These are phyloP conservation scores for Hypoxylon sp. DNA, from an alignment of 2,329 filamentous ascomycete species.

Conservation along the genomic window DNA sequence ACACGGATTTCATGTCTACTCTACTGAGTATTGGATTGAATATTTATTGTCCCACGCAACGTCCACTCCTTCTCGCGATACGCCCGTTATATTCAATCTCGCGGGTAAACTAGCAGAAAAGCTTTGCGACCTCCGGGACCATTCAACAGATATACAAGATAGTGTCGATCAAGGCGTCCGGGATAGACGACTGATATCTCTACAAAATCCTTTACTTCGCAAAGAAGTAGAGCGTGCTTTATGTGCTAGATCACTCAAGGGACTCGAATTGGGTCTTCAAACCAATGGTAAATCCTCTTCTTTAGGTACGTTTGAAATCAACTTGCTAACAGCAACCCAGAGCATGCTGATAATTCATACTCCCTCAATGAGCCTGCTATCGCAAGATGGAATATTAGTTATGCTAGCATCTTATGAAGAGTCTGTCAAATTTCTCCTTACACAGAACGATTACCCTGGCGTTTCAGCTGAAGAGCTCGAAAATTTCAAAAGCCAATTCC, in stretches of 20 bases:
- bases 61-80: neutral
- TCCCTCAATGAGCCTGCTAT: neutral
- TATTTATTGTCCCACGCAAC: slow-evolving; percentile 45
- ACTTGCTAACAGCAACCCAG: neutral
- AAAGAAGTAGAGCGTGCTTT: neutral
- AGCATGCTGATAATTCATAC: neutral
- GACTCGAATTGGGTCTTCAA: neutral
- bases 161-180: neutral
- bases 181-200: neutral
- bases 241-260: neutral
- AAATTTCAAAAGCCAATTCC: neutral
- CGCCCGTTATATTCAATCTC: neutral
- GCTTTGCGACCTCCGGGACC: neutral
- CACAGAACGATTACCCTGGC: neutral
- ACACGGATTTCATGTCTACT: slow-evolving; percentile 53
- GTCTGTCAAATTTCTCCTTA: neutral
- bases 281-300: neutral
- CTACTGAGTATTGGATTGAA: slow-evolving; percentile 53
- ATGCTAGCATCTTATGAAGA: slow-evolving; percentile 1
- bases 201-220: neutral
- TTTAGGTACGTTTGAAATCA: neutral
- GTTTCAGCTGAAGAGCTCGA: slow-evolving; percentile 1
- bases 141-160: neutral
- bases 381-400: neutral
- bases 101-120: neutral